Percentiles rank a stretch among this genome's conserved stretches.
Evolutionary conservation across 176 grass and related monocot species (phyloP).

Genomic region (Aegilops speltoides): DNA sequence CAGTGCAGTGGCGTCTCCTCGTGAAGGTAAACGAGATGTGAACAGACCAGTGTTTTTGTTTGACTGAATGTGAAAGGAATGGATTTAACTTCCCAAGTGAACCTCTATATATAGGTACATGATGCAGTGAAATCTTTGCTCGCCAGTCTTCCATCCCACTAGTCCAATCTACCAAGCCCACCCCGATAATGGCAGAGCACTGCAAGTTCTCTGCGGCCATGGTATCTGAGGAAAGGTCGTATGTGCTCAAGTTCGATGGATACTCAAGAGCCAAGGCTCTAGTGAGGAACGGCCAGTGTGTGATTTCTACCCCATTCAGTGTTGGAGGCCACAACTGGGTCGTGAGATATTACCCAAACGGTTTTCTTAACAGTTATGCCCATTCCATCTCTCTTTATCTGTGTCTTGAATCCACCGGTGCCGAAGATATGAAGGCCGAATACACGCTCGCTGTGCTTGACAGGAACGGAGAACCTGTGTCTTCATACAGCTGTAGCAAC

Average conservation of each 20-base stretch:
- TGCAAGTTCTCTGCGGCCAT: not conserved
- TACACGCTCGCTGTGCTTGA: not conserved
- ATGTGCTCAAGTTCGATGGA: not conserved
- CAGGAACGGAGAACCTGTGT: not conserved
- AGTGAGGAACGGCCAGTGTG: rapidly evolving
- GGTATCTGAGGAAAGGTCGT: not conserved
- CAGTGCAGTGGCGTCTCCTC: no score
- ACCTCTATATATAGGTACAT: not conserved
- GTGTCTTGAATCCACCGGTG: not conserved
- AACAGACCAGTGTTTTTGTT: no score
- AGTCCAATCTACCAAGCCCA: no score
- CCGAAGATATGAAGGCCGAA: not conserved
- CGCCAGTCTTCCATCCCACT: not conserved
- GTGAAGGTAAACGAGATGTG: no score
- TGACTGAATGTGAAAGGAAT: no score
- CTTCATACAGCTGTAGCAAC: not conserved
- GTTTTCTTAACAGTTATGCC: rapidly evolving
- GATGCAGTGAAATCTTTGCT: not conserved
- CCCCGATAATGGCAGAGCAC: not conserved
- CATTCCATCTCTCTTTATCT: not conserved
- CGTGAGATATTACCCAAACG: not conserved
- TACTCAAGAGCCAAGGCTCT: not conserved
- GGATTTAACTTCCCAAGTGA: not conserved
- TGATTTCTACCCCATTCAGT: not conserved
- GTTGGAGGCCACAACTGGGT: not conserved